Conservation (phyloP, 2,329 filamentous ascomycete genomes). For the Cryphonectria radicalis region DNA sequence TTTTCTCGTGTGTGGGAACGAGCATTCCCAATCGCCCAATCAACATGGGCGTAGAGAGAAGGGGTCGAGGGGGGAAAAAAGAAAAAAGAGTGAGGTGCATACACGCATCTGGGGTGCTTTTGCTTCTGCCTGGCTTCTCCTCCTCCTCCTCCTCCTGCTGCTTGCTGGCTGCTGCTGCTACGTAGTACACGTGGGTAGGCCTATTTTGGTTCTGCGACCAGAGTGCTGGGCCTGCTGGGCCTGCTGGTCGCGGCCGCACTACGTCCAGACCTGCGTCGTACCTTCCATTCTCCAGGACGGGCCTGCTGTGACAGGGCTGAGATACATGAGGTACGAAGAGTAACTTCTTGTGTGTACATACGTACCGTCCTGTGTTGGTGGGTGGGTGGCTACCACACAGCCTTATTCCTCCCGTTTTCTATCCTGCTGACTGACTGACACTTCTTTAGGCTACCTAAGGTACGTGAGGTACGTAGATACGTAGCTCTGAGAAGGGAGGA, state of each 20-base stretch:
- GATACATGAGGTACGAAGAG: not conserved
- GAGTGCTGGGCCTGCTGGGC: conserved; percentile 1
- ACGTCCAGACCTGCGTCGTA: not conserved
- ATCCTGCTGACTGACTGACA: conserved; percentile 3
- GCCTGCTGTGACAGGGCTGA: not conserved
- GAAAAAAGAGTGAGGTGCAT: not conserved
- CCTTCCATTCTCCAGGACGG: not conserved
- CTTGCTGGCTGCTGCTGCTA: not conserved
- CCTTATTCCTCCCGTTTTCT: conserved; percentile 8
- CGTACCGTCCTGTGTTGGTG: not conserved
- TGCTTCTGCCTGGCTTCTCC: not conserved
- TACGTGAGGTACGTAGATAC: conserved; percentile 4
- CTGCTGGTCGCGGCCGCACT: conserved; percentile 1
- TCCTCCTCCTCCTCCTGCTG: not conserved
- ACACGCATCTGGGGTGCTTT: not conserved
- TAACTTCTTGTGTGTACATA: conserved; percentile 1
- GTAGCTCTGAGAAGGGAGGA: conserved; percentile 2
- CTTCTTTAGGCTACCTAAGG: not conserved
- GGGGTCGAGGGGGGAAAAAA: not conserved
- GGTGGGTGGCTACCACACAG: not conserved
- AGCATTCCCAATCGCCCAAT: not conserved
- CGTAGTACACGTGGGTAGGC: not conserved
- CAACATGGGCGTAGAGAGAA: not conserved
- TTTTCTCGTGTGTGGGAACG: not conserved
- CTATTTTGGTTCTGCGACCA: conserved; percentile 10